Evolutionary conservation across 192 early-diverging fungal species (phyloP).

Genomic region (Mortierella hygrophila): DNA sequence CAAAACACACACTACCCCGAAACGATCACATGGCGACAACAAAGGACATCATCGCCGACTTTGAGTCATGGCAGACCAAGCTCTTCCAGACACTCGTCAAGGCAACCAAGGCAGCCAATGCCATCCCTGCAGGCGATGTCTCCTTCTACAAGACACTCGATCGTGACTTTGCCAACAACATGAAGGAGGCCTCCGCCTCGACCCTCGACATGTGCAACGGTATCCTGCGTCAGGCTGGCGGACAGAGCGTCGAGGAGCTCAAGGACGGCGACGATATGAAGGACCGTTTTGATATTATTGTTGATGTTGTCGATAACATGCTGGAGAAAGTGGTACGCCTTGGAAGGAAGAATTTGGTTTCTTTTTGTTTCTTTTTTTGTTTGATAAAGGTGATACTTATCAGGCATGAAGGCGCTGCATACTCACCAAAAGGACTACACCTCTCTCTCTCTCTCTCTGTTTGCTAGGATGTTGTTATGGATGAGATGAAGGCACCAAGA

Average conservation of each 20-base stretch:
- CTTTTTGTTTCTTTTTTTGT: neutral
- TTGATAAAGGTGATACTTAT: neutral
- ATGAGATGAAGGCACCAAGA: slow-evolving; percentile 71
- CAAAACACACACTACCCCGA: neutral
- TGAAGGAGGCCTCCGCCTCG: slow-evolving; percentile 35
- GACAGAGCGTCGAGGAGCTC: slow-evolving; percentile 19
- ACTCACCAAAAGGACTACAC: slow-evolving; percentile 1
- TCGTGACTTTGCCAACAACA: slow-evolving; percentile 62
- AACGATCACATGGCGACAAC: slow-evolving; percentile 28
- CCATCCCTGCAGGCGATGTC: slow-evolving; percentile 68
- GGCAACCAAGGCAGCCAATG: slow-evolving; percentile 72
- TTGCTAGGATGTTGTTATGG: slow-evolving; percentile 79
- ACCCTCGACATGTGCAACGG: slow-evolving; percentile 45
- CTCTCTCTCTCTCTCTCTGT: neutral
- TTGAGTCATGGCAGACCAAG: slow-evolving; percentile 58
- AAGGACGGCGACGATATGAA: slow-evolving; percentile 75
- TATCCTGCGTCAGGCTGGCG: slow-evolving; percentile 48
- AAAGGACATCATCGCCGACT: slow-evolving; percentile 51
- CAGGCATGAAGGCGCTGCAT: neutral
- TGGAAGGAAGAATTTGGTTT: no score
- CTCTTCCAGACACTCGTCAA: slow-evolving; percentile 65
- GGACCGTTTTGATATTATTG: slow-evolving; percentile 73
- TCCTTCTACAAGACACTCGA: slow-evolving; percentile 75
- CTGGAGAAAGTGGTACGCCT: slow-evolving; percentile 81
- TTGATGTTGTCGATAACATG: slow-evolving; percentile 84